Conservation (phyloP, 2,329 filamentous ascomycete genomes). For the Colletotrichum gloeosporioides region DNA sequence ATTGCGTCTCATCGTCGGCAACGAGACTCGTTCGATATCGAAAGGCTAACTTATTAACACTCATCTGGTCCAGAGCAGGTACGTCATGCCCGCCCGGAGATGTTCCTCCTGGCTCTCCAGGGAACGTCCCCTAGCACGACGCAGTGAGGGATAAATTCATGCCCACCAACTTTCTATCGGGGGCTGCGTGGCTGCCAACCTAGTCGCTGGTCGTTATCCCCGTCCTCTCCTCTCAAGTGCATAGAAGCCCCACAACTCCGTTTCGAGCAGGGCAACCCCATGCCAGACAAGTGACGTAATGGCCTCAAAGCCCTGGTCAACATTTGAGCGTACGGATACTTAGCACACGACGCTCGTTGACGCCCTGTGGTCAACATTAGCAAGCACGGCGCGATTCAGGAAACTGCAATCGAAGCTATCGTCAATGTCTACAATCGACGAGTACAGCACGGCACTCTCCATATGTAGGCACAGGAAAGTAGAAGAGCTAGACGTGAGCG, state of each 20-base stretch:
- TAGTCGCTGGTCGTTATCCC: neutral
- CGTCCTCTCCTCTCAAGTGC: neutral
- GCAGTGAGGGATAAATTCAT: neutral
- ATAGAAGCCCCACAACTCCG: neutral
- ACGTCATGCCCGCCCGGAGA: neutral
- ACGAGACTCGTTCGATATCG: neutral
- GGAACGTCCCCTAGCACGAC: neutral
- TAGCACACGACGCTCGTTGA: neutral
- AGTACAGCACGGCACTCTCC: neutral
- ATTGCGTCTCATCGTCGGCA: neutral
- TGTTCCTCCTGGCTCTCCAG: neutral
- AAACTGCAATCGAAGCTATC: neutral
- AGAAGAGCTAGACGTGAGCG: neutral
- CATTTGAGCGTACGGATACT: neutral
- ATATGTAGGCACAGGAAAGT: neutral
- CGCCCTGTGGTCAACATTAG: neutral
- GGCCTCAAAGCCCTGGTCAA: neutral
- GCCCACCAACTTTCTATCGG: neutral
- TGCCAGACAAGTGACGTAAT: slow-evolving; percentile 4
- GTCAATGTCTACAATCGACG: neutral
- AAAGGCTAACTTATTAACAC: neutral
- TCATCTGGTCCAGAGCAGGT: neutral
- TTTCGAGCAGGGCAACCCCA: neutral
- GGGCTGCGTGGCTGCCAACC: neutral
- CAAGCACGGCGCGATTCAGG: neutral